Evolutionary conservation across 306 rosid genomes (phyloP), one percentile per base, ranked within the genome.

Genomic region (Cicer judaicum): DNA sequence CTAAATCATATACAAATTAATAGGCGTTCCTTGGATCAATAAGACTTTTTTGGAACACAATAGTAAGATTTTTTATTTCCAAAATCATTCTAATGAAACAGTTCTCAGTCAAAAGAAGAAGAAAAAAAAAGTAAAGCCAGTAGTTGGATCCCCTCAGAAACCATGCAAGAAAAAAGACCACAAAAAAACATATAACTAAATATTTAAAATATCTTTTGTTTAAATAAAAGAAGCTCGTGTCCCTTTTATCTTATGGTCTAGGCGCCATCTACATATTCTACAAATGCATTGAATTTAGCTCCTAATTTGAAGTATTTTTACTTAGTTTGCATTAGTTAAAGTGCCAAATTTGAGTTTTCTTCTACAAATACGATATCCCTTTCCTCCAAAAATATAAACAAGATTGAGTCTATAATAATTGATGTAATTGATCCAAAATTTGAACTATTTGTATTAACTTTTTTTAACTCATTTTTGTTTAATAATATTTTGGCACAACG

Each of bases 1-100:
- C 55, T 40, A 61, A 49, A 60, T 13, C 69, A 38, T n/a, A 62
- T 47, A 72, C 56, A 52, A 71, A 72, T 71, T 66, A 74, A 34
- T 61, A 72, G 36, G 36, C 29, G 42, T 11, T 38, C 40, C 81
- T 80, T 10, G 85, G 83, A 84, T 80, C 80, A 68, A 46, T 34
- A 73, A 47, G 52, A 44, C 61, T 57, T 74, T 49, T 73, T 66
- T 74, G 41, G 48, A 54, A 40, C 70, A 47, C 53, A 54, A 39
- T 39, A 39, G 54, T 70, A 46, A 13, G 34, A 9, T 2, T 46
- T 19, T 42, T 21, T 42, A 62, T 64, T 64, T 29, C 16, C 59
- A 66, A 39, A 54, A 56, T 56, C 54, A 70, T 70, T 60, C 13
- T 43, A 75, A 68, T 61, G 42, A 34, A 79, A 42, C 54, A 57